Evolutionary conservation across 495 filamentous ascomycete genomes (phyloP).

Genomic region (Cryomyces minteri): DNA sequence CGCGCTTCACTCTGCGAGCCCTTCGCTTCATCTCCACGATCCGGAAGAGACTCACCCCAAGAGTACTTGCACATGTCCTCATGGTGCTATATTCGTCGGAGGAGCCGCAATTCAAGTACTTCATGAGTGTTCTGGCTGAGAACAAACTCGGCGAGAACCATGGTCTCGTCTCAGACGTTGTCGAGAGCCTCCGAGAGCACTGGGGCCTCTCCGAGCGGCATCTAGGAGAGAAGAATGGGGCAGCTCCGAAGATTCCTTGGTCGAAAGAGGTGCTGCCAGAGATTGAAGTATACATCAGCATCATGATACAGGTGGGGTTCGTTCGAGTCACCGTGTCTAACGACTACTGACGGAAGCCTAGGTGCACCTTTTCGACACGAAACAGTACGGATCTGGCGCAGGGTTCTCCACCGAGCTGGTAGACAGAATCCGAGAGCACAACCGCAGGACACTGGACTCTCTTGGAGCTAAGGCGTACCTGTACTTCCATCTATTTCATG

Average conservation of each 20-base stretch:
- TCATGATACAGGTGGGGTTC: constrained; percentile 41
- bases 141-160: not conserved
- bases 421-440: constrained; percentile 68
- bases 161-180: too few relatives aligned
- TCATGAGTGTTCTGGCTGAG: too few relatives aligned
- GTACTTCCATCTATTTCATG: constrained; percentile 88
- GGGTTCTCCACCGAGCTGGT: constrained; percentile 68
- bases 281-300: constrained; percentile 78
- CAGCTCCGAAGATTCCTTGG: constrained; percentile 49
- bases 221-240: constrained; percentile 1
- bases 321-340: not conserved
- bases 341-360: constrained; percentile 23
- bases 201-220: too few relatives aligned
- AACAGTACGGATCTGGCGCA: constrained; percentile 57
- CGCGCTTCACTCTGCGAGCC: constrained; percentile 83
- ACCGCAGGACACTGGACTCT: constrained; percentile 85
- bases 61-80: constrained; percentile 48
- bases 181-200: too few relatives aligned
- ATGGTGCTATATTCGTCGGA: not conserved
- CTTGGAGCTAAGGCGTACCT: constrained; percentile 93
- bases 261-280: constrained; percentile 72
- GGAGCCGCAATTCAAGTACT: not conserved
- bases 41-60: constrained; percentile 71
- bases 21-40: constrained; percentile 89
- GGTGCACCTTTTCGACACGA: constrained; percentile 74